A percentile compares a stretch with the other conserved stretches of the same genome.
Evolutionary conservation across 2,329 filamentous ascomycete genomes (phyloP).

Genomic region (Talaromyces sp.): DNA sequence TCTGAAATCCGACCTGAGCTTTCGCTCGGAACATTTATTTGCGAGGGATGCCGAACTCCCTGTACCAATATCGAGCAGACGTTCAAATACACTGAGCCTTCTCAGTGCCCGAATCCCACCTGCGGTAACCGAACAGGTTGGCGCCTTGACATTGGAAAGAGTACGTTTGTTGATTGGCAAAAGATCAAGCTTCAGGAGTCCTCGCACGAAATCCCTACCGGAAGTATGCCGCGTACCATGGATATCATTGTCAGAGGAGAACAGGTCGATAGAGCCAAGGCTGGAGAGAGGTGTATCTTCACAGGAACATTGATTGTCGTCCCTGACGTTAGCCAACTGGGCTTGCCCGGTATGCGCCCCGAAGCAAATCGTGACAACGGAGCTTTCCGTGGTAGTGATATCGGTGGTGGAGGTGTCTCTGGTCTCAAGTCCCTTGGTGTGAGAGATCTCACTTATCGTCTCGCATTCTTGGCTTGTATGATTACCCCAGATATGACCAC

Average conservation of each 20-base stretch:
- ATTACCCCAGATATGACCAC: slow-evolving; percentile 83
- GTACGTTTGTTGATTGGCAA: slow-evolving; percentile 98
- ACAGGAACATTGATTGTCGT: slow-evolving; percentile 95
- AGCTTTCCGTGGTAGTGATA: slow-evolving; percentile 72
- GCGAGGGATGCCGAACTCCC: slow-evolving; percentile 79
- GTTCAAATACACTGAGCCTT: slow-evolving; percentile 95
- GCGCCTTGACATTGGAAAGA: slow-evolving; percentile 94
- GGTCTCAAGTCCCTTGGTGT: slow-evolving; percentile 92
- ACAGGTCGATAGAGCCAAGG: slow-evolving; percentile 95
- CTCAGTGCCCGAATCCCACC: slow-evolving; percentile 82
- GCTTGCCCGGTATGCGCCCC: slow-evolving; percentile 78
- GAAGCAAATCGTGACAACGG: slow-evolving; percentile 81
- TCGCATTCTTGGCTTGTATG: slow-evolving; percentile 98
- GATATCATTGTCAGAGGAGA: slow-evolving; percentile 94
- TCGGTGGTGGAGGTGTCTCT: slow-evolving; percentile 76
- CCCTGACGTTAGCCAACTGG: slow-evolving; percentile 91
- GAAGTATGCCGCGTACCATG: slow-evolving; percentile 97
- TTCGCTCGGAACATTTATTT: slow-evolving; percentile 86
- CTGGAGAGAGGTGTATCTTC: slow-evolving; percentile 97
- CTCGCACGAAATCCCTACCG: slow-evolving; percentile 94
- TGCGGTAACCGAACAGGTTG: slow-evolving; percentile 91
- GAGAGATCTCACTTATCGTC: slow-evolving; percentile 86
- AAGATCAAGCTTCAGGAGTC: slow-evolving; percentile 98
- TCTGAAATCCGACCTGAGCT: slow-evolving; percentile 95
- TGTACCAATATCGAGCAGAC: slow-evolving; percentile 93